Base-by-base conservation (phyloP, 495 filamentous ascomycete species). In the Staphylotrichum tortipilum region DNA sequence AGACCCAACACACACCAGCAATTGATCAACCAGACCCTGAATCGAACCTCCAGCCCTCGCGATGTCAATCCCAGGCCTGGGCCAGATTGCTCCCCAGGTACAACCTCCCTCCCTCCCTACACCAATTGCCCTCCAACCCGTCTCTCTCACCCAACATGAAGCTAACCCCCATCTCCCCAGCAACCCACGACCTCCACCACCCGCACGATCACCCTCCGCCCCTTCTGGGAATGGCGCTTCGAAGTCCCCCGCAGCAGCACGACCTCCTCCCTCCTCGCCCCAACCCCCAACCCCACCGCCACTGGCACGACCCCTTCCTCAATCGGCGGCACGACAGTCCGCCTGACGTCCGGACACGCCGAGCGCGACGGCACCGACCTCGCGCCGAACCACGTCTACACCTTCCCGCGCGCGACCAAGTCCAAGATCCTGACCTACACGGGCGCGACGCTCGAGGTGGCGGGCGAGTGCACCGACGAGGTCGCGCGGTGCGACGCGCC, bases 361-460 rank as follows among this genome's bases (percentile, higher is more conserved):
- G 92, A 99, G 73, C 79, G 94, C 59, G 95, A 97, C 69, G 94
- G 94, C 62, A 92, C 89, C 41, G 90, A 97, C 68, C 85, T 99
- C 47, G 88, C 89, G 11, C 76, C 79, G 11, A 85, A 82, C 49
- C 81, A 84, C 47, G 74, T 75, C 2, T 97, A 97, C 74, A 83
- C 78, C 34, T 94, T 99, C 67, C 74, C 75, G 26, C 86, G 88
- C 35, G 28, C 26, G 17, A 82, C 78, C 30, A 94, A 94, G 67
- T 83, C 85, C 29, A 88, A 89, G 21, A 84, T 99, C 52, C 90
- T 82, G 68, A 94, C 89, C 35, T 94, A 85, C 82, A 79, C 90
- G 64, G 94, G 94, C 50, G 95, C 89, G 58, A 79, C 74, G 10
- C 64, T 99, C 47, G 88, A 95, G 63, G 72, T 96, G 48, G 75